Evolutionary conservation across 805 yeast genomes (phyloP), one percentile per base, ranked within the genome.

Genomic region (Nakazawaea sp.): DNA sequence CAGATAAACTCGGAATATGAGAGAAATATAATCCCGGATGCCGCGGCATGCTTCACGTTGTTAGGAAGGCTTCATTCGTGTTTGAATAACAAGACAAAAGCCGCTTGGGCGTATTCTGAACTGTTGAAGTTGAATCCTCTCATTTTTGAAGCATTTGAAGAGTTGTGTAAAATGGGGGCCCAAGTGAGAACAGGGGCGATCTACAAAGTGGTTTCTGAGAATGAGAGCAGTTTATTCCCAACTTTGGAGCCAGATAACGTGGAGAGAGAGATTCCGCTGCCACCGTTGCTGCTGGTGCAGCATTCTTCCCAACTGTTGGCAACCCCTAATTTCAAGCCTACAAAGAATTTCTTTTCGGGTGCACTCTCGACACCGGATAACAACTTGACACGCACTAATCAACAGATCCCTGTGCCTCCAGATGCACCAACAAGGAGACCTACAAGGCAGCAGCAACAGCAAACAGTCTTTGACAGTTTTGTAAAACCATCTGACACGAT

Each of bases 61-160:
- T 56, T 86, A 44, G 97, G 94, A 0, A 80, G 78, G 43, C 62
- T 89, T 31, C 78, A 79, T 49, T 57, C 60, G 15, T 66, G 68
- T 6, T 58, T 66, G 6, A 84, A 82, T 18, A 86, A 82, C 50
- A 51, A 63, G 4, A 72, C 76, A 45, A 77, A 79, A 40, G 78
- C 92, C 40, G 70, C 82, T 0, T 59, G 80, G 33, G 72, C 76
- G 49, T 84, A 80, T 53, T 70, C 85, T 0, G 75, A 71, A 45
- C 85, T 90, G 1, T 65, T 87, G 40, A 75, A 76, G 42, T 59
- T 68, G 44, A 84, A 92, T 52, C 96, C 95, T 13, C 85, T 67
- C 51, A 68, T 87, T 28, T 87, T 92, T 73, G 96, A 87, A 52
- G 87, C 96, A 0, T 78, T 86, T 45, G 86, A 80, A 45, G 79